Evolutionary conservation across 495 filamentous ascomycete genomes (phyloP).

Genomic region (Neurospora terricola): DNA sequence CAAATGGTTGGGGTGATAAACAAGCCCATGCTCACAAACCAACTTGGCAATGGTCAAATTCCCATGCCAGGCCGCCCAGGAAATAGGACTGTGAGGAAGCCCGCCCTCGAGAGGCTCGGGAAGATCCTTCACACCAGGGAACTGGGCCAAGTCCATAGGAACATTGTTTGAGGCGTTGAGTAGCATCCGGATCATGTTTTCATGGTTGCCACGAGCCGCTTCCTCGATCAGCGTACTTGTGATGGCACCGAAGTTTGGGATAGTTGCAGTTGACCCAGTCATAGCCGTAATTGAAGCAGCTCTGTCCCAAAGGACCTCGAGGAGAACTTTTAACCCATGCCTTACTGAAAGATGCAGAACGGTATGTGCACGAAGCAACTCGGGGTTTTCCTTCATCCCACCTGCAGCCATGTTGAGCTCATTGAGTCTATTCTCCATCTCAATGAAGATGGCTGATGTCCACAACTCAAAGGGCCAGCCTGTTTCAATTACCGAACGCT

Average conservation of each 20-base stretch:
- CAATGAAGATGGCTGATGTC: background rate
- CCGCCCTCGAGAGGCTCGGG: too few relatives aligned
- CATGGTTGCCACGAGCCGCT: background rate
- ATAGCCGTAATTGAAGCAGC: background rate
- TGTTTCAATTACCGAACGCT: background rate
- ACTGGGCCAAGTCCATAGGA: background rate
- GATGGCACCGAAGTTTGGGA: background rate
- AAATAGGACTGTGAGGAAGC: background rate
- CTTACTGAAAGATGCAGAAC: background rate
- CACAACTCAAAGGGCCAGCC: background rate
- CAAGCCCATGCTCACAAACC: background rate
- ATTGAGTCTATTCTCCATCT: background rate
- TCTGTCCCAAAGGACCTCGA: background rate
- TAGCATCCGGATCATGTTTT: background rate
- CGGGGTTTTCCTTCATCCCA: background rate
- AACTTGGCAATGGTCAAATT: background rate
- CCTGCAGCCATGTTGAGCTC: background rate
- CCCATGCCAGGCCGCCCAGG: background rate
- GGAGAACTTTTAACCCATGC: background rate
- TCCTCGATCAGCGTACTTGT: background rate
- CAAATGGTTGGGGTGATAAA: background rate
- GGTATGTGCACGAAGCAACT: background rate
- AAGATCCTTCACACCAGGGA: background rate
- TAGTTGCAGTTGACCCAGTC: background rate
- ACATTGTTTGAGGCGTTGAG: background rate